A percentile compares a stretch with the other conserved stretches of the same genome.
Conservation (phyloP, 2,329 filamentous ascomycete species). For the Amesomyces nigricolor region DNA sequence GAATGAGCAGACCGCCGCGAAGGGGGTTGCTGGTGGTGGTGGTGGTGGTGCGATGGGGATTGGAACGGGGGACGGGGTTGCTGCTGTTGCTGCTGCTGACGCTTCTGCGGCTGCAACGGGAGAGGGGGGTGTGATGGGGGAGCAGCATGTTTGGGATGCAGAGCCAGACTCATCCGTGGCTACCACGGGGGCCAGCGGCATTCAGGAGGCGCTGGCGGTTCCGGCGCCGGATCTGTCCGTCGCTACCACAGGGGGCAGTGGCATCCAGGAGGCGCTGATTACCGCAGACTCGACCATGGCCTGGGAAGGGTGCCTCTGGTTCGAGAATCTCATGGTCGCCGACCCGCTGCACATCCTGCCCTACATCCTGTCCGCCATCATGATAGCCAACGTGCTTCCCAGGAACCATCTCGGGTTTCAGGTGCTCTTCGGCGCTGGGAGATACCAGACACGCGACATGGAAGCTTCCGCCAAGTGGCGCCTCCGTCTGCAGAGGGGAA, state of each 20-base stretch:
- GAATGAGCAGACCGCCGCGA: slow-evolving; percentile 1
- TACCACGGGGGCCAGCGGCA: too few species aligned
- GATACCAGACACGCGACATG: too few species aligned
- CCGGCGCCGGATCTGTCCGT: neutral
- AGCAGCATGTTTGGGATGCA: too few species aligned
- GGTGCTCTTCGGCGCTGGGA: slow-evolving; percentile 21
- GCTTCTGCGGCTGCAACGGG: too few species aligned
- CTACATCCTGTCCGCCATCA: slow-evolving; percentile 33
- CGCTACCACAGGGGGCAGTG: neutral
- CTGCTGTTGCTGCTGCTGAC: too few species aligned
- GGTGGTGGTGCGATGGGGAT: neutral
- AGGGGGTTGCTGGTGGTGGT: neutral
- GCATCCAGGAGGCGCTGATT: slow-evolving; percentile 22
- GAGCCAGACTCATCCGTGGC: too few species aligned
- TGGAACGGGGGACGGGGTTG: neutral
- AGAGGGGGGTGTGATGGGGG: too few species aligned
- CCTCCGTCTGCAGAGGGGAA: slow-evolving; percentile 26
- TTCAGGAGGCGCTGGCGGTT: slow-evolving; percentile 22
- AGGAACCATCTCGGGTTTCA: slow-evolving; percentile 24
- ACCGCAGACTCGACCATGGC: slow-evolving; percentile 37
- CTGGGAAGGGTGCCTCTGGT: slow-evolving; percentile 51
- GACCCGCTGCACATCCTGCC: slow-evolving; percentile 50
- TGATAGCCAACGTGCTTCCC: slow-evolving; percentile 34
- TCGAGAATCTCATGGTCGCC: slow-evolving; percentile 46
- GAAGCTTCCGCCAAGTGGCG: neutral